Evolutionary conservation across 768 basidiomycete genomes (phyloP).

Genomic region (Lentinula lateritia): DNA sequence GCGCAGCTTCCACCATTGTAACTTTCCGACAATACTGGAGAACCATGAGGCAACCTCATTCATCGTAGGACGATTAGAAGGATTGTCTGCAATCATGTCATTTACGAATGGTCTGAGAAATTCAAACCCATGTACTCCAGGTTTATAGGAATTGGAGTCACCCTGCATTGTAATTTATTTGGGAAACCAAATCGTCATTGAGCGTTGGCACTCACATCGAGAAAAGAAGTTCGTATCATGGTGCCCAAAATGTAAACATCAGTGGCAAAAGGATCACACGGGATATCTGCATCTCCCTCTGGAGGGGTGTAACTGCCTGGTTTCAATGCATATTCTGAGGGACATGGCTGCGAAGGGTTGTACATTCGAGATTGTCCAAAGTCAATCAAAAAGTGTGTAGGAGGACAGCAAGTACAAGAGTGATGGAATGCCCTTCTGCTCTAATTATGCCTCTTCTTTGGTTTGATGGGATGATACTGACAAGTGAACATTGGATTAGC

Average conservation of each 20-base stretch:
- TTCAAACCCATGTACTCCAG: constrained; percentile 8
- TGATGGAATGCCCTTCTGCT: constrained; percentile 11
- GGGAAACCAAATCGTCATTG: neutral
- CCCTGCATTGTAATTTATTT: neutral
- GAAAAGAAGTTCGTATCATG: constrained; percentile 15
- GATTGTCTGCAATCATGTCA: constrained; percentile 19
- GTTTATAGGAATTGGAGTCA: neutral
- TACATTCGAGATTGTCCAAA: constrained; percentile 29
- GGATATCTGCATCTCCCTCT: constrained; percentile 20
- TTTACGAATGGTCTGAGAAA: constrained; percentile 13
- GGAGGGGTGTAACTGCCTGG: constrained; percentile 37
- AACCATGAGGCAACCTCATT: constrained; percentile 12
- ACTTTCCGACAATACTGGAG: neutral
- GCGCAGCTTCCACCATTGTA: constrained; percentile 15
- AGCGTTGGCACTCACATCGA: constrained; percentile 1
- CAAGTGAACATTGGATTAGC: neutral
- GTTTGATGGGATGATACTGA: neutral
- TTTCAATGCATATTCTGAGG: constrained; percentile 23
- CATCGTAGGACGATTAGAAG: constrained; percentile 12
- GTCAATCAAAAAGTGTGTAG: constrained; percentile 33
- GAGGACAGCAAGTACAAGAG: constrained; percentile 21
- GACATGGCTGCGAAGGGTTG: constrained; percentile 19
- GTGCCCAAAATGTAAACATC: constrained; percentile 43
- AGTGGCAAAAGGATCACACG: constrained; percentile 33
- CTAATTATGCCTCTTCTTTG: neutral